Evolutionary conservation across 345 rosid genomes (phyloP).

Genomic region (Lepidium sativum): DNA sequence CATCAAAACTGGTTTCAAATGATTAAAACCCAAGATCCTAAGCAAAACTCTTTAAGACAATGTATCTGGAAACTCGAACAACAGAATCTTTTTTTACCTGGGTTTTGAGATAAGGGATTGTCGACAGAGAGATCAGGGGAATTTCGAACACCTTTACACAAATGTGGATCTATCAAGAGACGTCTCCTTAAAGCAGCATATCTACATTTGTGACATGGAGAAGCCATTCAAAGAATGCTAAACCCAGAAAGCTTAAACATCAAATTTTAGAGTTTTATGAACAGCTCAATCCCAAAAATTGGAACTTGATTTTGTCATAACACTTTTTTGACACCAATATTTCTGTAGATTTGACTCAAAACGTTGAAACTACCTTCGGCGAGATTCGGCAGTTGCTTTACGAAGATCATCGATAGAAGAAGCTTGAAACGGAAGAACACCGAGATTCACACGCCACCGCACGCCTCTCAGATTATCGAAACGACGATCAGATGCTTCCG

Average conservation of each 20-base stretch:
- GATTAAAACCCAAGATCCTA: not conserved
- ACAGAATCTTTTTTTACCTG: constrained; percentile 39
- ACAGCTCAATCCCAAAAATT: not conserved
- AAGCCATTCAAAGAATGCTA: not conserved
- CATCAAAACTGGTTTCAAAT: not conserved
- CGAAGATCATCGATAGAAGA: constrained; percentile 76
- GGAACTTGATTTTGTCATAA: too few relatives aligned
- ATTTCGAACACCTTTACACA: constrained; percentile 47
- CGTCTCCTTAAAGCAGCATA: constrained; percentile 79
- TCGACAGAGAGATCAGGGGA: constrained; percentile 69
- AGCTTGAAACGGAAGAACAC: constrained; percentile 53
- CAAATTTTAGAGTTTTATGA: not conserved
- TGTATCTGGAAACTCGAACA: not conserved
- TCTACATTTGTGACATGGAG: constrained; percentile 28
- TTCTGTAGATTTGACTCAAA: not conserved
- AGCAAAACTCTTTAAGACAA: not conserved
- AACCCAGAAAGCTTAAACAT: constrained; percentile 5
- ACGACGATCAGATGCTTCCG: constrained; percentile 18
- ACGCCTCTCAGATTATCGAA: constrained; percentile 60
- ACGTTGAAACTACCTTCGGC: constrained; percentile 48
- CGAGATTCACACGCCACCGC: constrained; percentile 84
- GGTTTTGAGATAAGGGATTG: constrained; percentile 93
- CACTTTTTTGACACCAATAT: too few relatives aligned
- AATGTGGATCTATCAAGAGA: constrained; percentile 71
- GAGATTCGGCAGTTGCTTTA: constrained; percentile 71